phyloP scores from a whole-genome alignment of 345 rosid species.

The Arabidopsis suecica region DNA sequence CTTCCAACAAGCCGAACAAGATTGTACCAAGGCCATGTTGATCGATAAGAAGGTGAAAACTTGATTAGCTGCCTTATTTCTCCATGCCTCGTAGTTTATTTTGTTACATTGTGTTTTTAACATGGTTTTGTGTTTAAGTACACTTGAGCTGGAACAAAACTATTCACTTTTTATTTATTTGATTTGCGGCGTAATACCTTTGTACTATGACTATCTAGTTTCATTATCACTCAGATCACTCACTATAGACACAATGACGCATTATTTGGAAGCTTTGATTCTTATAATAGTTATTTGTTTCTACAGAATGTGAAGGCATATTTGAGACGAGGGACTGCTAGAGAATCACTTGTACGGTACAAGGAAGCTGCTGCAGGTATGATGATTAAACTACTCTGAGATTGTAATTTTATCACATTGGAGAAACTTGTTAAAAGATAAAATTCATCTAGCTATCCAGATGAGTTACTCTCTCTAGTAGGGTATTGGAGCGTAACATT shows the following conservation, averaged over 20 bases:
- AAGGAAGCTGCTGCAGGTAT: constrained; percentile 85
- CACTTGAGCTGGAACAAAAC: background rate
- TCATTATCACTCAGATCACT: constrained; percentile 2
- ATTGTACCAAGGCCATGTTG: constrained; percentile 73
- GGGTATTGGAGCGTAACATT: background rate
- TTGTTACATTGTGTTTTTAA: background rate
- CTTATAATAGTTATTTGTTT: constrained; percentile 17
- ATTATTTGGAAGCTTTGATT: constrained; percentile 13
- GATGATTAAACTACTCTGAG: constrained; percentile 22
- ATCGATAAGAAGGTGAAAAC: constrained; percentile 80
- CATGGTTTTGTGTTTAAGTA: background rate
- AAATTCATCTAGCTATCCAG: no score
- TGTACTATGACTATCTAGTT: background rate
- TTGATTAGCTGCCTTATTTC: constrained; percentile 14
- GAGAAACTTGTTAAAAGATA: no score
- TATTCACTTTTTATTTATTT: background rate
- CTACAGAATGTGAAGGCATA: constrained; percentile 91
- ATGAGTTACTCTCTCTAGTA: no score
- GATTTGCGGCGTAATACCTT: background rate
- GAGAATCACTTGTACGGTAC: constrained; percentile 76
- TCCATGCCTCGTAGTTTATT: background rate
- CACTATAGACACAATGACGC: background rate
- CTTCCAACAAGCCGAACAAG: constrained; percentile 91
- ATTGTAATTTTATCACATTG: background rate
- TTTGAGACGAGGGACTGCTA: constrained; percentile 91